Conservation (phyloP, 352 stramenopile species). For the Globisporangium solare region DNA sequence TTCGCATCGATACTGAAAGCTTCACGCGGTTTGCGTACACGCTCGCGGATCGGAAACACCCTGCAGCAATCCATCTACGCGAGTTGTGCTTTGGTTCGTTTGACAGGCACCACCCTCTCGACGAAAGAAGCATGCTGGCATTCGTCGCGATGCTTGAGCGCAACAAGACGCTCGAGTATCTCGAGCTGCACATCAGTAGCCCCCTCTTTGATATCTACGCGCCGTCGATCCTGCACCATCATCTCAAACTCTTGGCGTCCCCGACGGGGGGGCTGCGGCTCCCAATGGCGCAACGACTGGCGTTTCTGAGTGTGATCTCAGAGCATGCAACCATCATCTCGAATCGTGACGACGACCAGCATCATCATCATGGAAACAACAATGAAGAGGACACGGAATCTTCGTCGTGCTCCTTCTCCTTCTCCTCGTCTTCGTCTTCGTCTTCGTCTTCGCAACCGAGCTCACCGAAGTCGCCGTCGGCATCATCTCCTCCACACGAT, state of each 20-base stretch:
- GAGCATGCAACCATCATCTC: no score
- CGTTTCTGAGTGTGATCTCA: constrained; percentile 6
- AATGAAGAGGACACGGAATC: no score
- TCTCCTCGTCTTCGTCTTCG: no score
- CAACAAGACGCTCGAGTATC: constrained; percentile 10
- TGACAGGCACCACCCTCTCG: constrained; percentile 10
- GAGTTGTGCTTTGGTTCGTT: constrained; percentile 16
- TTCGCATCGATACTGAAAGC: constrained; percentile 10
- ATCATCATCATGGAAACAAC: no score
- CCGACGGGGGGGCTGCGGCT: background rate
- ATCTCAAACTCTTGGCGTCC: background rate
- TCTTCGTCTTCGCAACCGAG: no score
- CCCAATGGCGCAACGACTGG: background rate
- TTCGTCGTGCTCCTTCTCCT: no score
- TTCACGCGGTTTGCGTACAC: constrained; percentile 6
- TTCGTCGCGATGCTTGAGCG: constrained; percentile 7
- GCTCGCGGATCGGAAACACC: constrained; percentile 4
- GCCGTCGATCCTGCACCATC: constrained; percentile 8
- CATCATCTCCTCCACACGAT: no score
- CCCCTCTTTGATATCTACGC: constrained; percentile 11
- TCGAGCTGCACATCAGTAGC: constrained; percentile 13
- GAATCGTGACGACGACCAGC: no score
- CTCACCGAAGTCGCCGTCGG: no score
- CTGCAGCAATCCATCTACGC: constrained; percentile 2
- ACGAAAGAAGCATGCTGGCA: constrained; percentile 13